Percentiles rank a stretch among this genome's conserved stretches.
These are phyloP conservation scores for Colletotrichum falcatum DNA, from an alignment of 2,329 filamentous ascomycete genomes.

Conservation along the genomic window DNA sequence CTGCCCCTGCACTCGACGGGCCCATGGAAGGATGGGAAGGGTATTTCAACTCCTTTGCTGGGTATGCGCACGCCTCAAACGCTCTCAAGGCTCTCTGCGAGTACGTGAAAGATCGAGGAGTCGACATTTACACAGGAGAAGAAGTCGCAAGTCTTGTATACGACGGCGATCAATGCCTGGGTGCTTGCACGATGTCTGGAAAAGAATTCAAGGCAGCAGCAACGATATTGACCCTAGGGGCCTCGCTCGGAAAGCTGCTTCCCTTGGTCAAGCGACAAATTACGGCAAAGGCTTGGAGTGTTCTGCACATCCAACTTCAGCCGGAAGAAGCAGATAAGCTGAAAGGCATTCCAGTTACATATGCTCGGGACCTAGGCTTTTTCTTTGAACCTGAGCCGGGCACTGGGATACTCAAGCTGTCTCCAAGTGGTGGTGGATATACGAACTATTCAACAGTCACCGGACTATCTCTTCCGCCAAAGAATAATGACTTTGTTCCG, in stretches of 20 bases:
- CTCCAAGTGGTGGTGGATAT: conserved; percentile 69
- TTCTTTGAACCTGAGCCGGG: conserved; percentile 73
- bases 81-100: conserved; percentile 61
- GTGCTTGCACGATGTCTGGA: conserved; percentile 45
- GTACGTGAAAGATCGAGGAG: conserved; percentile 50
- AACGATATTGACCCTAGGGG: conserved; percentile 65
- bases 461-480: conserved; percentile 55
- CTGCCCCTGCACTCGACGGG: conserved; percentile 60
- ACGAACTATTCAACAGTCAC: conserved; percentile 53
- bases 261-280: conserved; percentile 63
- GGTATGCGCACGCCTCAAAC: conserved; percentile 67
- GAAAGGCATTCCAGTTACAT: conserved; percentile 69
- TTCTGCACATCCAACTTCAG: conserved; percentile 69
- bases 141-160: conserved; percentile 55
- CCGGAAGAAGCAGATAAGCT: conserved; percentile 64
- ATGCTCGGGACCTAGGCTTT: conserved; percentile 71
- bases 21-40: conserved; percentile 65
- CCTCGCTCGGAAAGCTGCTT: conserved; percentile 58
- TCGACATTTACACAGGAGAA: conserved; percentile 54
- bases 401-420: conserved; percentile 70
- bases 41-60: conserved; percentile 68
- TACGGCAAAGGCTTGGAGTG: conserved; percentile 67
- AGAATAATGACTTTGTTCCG: conserved; percentile 62
- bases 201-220: conserved; percentile 42
- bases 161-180: conserved; percentile 45